A percentile compares a stretch with the other conserved stretches of the same genome.
These are phyloP conservation scores for Aegilops longissima DNA, from an alignment of 176 grass and related monocot species.

Conservation along the genomic window DNA sequence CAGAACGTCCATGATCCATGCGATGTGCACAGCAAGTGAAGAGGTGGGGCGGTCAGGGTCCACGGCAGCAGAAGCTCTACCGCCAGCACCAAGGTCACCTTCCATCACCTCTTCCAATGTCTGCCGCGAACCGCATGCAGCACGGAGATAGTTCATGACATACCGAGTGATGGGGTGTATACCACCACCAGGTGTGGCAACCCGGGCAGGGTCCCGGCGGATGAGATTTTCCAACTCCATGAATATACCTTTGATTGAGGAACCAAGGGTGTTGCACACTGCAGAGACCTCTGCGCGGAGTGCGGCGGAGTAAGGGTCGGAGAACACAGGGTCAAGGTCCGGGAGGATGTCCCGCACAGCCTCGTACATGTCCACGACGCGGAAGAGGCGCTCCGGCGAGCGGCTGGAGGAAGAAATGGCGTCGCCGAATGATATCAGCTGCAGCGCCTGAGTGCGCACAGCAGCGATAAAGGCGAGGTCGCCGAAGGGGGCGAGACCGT, in stretches of 20 bases:
- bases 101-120: slow-evolving; percentile 92
- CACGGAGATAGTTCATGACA: slow-evolving; percentile 96
- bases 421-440: slow-evolving; percentile 81
- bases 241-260: slow-evolving; percentile 84
- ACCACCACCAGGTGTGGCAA: slow-evolving; percentile 53
- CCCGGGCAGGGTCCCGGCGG: slow-evolving; percentile 79
- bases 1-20: slow-evolving; percentile 97
- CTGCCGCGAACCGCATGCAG: slow-evolving; percentile 72
- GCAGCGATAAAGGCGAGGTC: slow-evolving; percentile 79
- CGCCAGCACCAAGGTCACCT: slow-evolving; percentile 54
- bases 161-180: slow-evolving; percentile 94
- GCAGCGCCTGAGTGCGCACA: slow-evolving; percentile 60
- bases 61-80: slow-evolving; percentile 31
- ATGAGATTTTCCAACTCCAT: slow-evolving; percentile 96
- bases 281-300: slow-evolving; percentile 70
- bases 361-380: slow-evolving; percentile 96
- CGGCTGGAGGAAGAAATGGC: slow-evolving; percentile 69
- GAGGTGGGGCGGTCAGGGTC: slow-evolving; percentile 85
- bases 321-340: slow-evolving; percentile 75
- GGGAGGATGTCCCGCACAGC: slow-evolving; percentile 77
- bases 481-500: slow-evolving; percentile 55
- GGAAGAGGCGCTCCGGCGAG: slow-evolving; percentile 84
- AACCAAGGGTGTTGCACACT: slow-evolving; percentile 63
- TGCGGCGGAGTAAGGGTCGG: slow-evolving; percentile 67
- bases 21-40: slow-evolving; percentile 78